Evolutionary conservation across 768 basidiomycete genomes (phyloP).

Genomic region (Podaxis rugospora): DNA sequence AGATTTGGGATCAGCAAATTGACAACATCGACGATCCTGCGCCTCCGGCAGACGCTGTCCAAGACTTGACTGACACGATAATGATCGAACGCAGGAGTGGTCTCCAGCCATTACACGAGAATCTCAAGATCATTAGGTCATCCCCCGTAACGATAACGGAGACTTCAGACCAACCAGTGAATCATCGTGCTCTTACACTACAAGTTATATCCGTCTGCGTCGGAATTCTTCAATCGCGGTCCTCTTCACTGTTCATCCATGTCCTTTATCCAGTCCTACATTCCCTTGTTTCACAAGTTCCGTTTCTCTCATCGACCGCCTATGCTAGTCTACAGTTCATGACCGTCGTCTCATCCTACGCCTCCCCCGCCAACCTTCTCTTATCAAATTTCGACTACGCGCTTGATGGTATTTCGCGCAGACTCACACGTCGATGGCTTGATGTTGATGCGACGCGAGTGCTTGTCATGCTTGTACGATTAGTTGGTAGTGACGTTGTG

Average conservation of each 20-base stretch:
- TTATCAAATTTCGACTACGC: constrained; percentile 97
- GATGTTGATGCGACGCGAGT: constrained; percentile 90
- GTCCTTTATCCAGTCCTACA: constrained; percentile 84
- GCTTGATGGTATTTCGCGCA: constrained; percentile 83
- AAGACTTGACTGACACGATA: neutral
- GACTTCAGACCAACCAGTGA: constrained; percentile 42
- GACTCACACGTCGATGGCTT: constrained; percentile 75
- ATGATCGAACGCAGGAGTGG: constrained; percentile 63
- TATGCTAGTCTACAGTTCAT: constrained; percentile 68
- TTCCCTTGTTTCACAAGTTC: constrained; percentile 69
- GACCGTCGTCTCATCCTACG: constrained; percentile 74
- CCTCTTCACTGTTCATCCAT: constrained; percentile 69
- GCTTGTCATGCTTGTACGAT: constrained; percentile 74
- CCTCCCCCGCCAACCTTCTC: constrained; percentile 84
- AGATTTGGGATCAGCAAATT: constrained; percentile 60
- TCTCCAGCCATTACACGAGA: constrained; percentile 56
- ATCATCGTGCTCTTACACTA: constrained; percentile 70
- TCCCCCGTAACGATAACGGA: constrained; percentile 14
- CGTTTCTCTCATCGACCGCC: constrained; percentile 72
- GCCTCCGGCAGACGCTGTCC: constrained; percentile 16
- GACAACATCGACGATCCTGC: constrained; percentile 20
- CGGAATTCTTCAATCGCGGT: constrained; percentile 68
- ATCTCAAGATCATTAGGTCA: constrained; percentile 41
- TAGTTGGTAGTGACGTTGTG: constrained; percentile 85
- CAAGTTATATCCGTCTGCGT: constrained; percentile 71